phyloP scores from a whole-genome alignment of 2,329 filamentous ascomycete genomes.

The Huntiella bhutanensis region DNA sequence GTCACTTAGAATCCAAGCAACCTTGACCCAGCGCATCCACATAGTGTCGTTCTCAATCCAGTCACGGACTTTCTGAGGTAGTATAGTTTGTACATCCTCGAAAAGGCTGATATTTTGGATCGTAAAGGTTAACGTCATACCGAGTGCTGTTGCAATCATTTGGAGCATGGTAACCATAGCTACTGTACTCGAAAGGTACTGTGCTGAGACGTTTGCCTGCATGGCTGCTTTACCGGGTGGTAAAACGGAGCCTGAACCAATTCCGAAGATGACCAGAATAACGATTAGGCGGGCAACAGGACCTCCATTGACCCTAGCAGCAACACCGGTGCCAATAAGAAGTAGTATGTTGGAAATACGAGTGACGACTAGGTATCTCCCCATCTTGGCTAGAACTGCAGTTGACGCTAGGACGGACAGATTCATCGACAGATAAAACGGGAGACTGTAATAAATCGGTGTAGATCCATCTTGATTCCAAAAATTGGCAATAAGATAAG shows the following conservation, averaged over 20 bases:
- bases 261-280: slow-evolving; percentile 4
- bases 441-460: neutral
- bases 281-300: neutral
- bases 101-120: neutral
- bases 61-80: no score
- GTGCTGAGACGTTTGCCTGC: slow-evolving; percentile 3
- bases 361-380: neutral
- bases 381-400: slow-evolving; percentile 4
- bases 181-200: neutral
- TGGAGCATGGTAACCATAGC: slow-evolving; percentile 4
- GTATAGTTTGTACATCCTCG: no score
- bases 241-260: slow-evolving; percentile 1
- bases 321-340: neutral
- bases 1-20: neutral
- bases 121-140: neutral
- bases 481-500: neutral
- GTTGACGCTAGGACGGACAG: neutral
- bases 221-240: slow-evolving; percentile 3
- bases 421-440: slow-evolving; percentile 1
- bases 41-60: neutral
- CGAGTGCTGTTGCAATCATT: neutral
- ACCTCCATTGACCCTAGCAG: neutral
- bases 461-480: neutral
- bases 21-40: neutral
- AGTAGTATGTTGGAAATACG: slow-evolving; percentile 1